These are phyloP conservation scores for Raddia guianensis DNA, from an alignment of 176 grass and related monocot species.

Conservation along the genomic window DNA sequence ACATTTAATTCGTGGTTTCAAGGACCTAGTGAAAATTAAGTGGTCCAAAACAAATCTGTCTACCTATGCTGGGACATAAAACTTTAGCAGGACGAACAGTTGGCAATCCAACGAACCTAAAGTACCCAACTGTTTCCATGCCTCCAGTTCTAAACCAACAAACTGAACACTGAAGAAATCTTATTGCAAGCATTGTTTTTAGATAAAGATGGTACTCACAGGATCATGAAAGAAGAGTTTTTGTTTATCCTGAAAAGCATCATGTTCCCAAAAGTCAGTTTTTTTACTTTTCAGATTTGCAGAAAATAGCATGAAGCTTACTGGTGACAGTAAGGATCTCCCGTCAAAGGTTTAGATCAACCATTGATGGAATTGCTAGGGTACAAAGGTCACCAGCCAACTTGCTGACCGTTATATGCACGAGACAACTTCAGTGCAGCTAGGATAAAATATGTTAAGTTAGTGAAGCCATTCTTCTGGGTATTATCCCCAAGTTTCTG, in stretches of 20 bases:
- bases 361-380: neutral
- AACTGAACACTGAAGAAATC: neutral
- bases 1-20: constrained; percentile 9
- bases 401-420: constrained; percentile 13
- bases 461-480: constrained; percentile 7
- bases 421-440: neutral
- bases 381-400: neutral
- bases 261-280: neutral
- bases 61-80: neutral
- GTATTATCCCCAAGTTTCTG: neutral
- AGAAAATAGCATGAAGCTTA: neutral
- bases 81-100: neutral
- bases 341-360: neutral
- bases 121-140: neutral
- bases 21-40: neutral
- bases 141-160: neutral
- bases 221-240: neutral
- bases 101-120: neutral
- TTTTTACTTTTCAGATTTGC: neutral
- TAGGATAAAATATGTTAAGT: neutral
- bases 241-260: neutral
- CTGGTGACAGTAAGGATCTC: neutral
- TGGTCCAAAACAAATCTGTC: constrained; percentile 26
- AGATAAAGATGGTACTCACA: neutral
- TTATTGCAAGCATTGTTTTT: neutral